Conservation (phyloP, 495 filamentous ascomycete genomes). For the Aspergillus sclerotiicarbonarius region DNA sequence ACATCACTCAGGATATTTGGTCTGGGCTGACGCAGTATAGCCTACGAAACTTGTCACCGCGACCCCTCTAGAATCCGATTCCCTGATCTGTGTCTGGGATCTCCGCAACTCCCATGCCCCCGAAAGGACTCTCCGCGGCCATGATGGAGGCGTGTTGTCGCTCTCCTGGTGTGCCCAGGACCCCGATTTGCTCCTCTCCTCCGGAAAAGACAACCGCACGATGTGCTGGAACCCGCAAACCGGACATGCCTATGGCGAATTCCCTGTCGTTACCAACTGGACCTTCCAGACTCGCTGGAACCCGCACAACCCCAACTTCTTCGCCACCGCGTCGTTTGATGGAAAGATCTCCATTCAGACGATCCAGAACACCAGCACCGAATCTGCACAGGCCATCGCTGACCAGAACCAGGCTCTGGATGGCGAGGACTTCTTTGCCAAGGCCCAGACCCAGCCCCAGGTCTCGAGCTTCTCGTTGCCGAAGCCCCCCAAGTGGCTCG, state of each 20-base stretch:
- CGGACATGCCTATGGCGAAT: conserved; percentile 82
- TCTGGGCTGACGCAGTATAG: conserved; percentile 27
- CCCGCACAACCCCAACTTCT: conserved; percentile 83
- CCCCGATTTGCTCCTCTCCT: conserved; percentile 84
- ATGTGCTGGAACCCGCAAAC: conserved; percentile 96
- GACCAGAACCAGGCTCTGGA: conserved; percentile 70
- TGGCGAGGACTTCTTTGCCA: conserved; percentile 95
- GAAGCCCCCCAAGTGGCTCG: conserved; percentile 87
- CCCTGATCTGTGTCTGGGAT: conserved; percentile 90
- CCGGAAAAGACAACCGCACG: conserved; percentile 94
- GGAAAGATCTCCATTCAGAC: conserved; percentile 92
- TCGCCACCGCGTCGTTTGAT: conserved; percentile 94
- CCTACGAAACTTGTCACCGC: conserved; percentile 91
- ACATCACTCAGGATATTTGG: background rate
- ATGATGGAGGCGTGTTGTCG: conserved; percentile 90
- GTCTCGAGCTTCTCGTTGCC: conserved; percentile 81
- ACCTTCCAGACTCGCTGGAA: conserved; percentile 96
- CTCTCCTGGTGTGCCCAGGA: conserved; percentile 96
- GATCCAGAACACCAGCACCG: conserved; percentile 76
- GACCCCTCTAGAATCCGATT: conserved; percentile 86
- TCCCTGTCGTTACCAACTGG: conserved; percentile 97
- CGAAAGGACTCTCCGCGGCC: conserved; percentile 81
- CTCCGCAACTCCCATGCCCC: conserved; percentile 93
- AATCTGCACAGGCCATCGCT: conserved; percentile 46
- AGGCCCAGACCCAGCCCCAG: conserved; percentile 86